A percentile compares a stretch with the other conserved stretches of the same genome.
These are phyloP conservation scores for Neurospora sp. DNA, from an alignment of 495 filamentous ascomycete genomes.

Conservation along the genomic window DNA sequence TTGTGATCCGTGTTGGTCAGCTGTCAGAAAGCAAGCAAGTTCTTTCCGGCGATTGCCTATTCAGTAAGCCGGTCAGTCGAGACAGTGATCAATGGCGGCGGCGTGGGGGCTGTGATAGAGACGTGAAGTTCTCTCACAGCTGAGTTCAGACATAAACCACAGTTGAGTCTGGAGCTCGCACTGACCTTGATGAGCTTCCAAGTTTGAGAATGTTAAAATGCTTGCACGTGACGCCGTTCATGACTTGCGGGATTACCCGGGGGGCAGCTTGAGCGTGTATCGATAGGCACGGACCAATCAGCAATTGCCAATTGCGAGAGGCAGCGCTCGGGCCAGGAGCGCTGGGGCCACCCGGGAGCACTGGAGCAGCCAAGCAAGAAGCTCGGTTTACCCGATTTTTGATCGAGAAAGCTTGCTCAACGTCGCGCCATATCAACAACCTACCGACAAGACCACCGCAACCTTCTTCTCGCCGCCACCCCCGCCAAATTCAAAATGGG, in stretches of 20 bases:
- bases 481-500: constrained; percentile 34
- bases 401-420: constrained; percentile 17
- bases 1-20: not conserved
- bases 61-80: not conserved
- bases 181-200: not conserved
- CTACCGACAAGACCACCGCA: not conserved
- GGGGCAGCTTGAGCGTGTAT: constrained; percentile 5
- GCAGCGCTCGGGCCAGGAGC: not conserved
- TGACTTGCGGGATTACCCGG: not conserved
- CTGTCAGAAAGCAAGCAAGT: not conserved
- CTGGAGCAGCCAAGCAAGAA: not conserved
- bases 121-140: not conserved
- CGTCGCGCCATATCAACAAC: constrained; percentile 20
- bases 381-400: constrained; percentile 24
- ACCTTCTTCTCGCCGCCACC: not conserved
- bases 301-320: not conserved
- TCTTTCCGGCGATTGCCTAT: not conserved
- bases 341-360: not conserved
- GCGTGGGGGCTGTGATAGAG: not conserved
- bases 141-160: not conserved
- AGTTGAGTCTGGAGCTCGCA: not conserved
- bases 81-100: not conserved
- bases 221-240: not conserved
- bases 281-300: constrained; percentile 3
- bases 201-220: not conserved